phyloP scores from a whole-genome alignment of 83 land plant genomes.

The Thuja plicata region DNA sequence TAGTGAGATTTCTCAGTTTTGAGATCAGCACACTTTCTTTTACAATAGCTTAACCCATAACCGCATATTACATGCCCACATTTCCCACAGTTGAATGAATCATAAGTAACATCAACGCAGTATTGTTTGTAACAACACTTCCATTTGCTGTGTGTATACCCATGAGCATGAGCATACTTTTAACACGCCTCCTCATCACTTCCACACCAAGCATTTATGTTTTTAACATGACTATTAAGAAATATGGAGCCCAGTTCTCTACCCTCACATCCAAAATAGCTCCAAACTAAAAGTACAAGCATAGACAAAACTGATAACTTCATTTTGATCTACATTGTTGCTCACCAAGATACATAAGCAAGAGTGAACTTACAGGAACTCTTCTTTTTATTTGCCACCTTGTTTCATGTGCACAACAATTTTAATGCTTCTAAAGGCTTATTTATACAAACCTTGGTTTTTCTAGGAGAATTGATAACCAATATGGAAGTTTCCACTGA shows the following conservation, averaged over 20 bases:
- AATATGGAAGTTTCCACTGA: too few relatives aligned
- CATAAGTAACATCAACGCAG: neutral
- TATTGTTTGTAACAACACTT: neutral
- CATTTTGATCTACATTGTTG: too few relatives aligned
- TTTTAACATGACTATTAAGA: neutral
- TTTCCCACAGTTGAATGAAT: neutral
- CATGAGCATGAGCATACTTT: neutral
- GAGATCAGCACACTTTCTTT: neutral
- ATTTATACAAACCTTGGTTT: too few relatives aligned
- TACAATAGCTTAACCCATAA: neutral
- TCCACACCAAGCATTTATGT: neutral
- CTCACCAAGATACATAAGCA: too few relatives aligned
- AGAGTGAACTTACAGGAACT: too few relatives aligned
- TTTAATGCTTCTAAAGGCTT: too few relatives aligned
- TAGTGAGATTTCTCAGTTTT: neutral
- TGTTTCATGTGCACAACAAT: too few relatives aligned
- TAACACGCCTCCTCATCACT: neutral
- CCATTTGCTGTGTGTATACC: neutral
- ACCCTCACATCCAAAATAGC: neutral
- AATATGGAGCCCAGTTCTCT: neutral
- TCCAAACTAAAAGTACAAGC: neutral
- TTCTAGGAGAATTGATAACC: too few relatives aligned
- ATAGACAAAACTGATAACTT: too few relatives aligned
- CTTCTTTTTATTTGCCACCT: too few relatives aligned
- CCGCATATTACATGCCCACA: constrained; percentile 1